Conservation (phyloP, 495 filamentous ascomycete genomes). For the Bryoglossum gracile region DNA sequence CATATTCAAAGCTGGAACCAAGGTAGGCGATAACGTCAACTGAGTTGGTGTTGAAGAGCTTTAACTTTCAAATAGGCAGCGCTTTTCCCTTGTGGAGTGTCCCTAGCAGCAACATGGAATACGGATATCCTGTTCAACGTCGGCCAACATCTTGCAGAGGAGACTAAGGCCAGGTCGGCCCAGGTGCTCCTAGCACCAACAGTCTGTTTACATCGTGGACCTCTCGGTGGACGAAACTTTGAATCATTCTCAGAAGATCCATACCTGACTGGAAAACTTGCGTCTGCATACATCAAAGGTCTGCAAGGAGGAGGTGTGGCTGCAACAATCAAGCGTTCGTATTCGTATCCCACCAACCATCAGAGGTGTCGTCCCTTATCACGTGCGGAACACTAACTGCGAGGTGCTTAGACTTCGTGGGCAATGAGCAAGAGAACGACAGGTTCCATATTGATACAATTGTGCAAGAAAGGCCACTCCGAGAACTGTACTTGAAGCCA, state of each 20-base stretch:
- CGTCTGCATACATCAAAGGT: conserved; percentile 64
- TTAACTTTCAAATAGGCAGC: conserved; percentile 44
- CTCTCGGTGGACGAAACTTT: conserved; percentile 76
- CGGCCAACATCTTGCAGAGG: conserved; percentile 65
- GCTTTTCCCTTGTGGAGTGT: conserved; percentile 67
- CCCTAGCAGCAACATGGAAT: conserved; percentile 75
- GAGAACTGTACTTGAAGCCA: conserved; percentile 76
- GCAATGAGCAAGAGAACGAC: conserved; percentile 80
- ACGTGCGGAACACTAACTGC: conserved; percentile 25
- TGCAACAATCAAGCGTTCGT: conserved; percentile 68
- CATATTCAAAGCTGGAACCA: conserved; percentile 56
- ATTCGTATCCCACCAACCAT: too few relatives aligned
- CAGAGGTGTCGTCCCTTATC: background rate
- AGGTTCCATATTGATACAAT: conserved; percentile 65
- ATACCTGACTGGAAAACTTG: conserved; percentile 65
- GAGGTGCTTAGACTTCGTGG: conserved; percentile 57
- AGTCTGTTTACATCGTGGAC: conserved; percentile 75
- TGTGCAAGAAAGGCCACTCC: conserved; percentile 62
- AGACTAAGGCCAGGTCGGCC: conserved; percentile 64
- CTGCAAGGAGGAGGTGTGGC: conserved; percentile 69
- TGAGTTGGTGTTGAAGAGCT: conserved; percentile 18
- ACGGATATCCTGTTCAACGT: conserved; percentile 56
- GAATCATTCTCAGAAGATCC: conserved; percentile 87
- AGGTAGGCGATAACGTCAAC: conserved; percentile 43
- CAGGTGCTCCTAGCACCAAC: conserved; percentile 73